Evolutionary conservation across 139 green algal species (phyloP).

Genomic region (Chlorella ohadii): DNA sequence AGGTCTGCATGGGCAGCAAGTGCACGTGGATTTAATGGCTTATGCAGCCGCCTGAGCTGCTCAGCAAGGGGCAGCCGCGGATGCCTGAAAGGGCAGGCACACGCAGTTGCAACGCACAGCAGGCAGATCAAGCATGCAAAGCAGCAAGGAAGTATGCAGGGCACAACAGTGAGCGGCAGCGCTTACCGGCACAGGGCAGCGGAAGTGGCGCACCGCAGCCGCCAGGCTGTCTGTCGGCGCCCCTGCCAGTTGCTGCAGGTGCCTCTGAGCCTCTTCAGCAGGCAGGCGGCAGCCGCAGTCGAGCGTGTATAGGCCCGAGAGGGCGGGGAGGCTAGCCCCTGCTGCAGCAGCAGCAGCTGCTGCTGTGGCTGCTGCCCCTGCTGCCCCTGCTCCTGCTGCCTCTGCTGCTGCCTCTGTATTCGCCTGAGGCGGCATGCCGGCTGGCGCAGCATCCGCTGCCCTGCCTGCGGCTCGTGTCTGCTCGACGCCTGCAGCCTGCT

Average conservation of each 20-base stretch:
- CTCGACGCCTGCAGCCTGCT: no score
- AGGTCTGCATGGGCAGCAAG: slow-evolving; percentile 3
- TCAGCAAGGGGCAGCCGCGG: not conserved
- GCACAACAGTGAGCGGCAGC: no score
- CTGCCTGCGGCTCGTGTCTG: no score
- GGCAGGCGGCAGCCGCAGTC: slow-evolving; percentile 39
- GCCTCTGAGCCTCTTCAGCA: not conserved
- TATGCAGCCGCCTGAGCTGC: no score
- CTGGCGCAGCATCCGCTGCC: no score
- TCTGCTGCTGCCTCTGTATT: no score
- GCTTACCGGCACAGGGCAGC: slow-evolving; percentile 7
- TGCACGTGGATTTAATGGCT: no score
- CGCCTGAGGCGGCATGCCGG: no score
- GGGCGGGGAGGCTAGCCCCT: not conserved
- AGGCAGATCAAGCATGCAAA: not conserved
- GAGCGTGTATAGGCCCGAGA: not conserved
- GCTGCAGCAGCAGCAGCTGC: no score
- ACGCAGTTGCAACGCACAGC: not conserved
- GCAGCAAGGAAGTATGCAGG: no score
- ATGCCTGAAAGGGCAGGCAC: not conserved
- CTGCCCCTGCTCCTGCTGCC: no score
- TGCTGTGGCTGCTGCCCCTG: not conserved
- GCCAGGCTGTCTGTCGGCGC: not conserved
- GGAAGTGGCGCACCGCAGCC: not conserved
- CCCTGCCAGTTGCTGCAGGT: not conserved